Conservation (phyloP, 1,284 basidiomycete species). For the Sporisorium scitamineum region DNA sequence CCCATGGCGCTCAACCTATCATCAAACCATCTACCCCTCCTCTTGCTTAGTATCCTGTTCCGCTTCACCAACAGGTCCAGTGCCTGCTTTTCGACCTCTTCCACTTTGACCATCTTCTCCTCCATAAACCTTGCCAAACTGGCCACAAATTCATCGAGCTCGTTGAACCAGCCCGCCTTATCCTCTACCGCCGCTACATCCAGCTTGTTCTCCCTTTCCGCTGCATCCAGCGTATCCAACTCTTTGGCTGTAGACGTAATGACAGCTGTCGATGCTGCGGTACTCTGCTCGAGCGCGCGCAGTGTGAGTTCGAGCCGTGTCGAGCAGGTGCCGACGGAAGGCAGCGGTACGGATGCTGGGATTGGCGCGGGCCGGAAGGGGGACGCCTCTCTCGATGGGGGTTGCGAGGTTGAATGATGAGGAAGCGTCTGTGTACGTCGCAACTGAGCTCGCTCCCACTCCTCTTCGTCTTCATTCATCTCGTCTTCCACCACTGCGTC, state of each 20-base stretch:
- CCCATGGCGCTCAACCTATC: conserved; percentile 40
- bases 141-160: conserved; percentile 58
- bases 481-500: conserved; percentile 78
- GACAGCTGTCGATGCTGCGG: conserved; percentile 29
- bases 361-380: conserved; percentile 52
- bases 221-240: conserved; percentile 40
- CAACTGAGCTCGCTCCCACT: conserved; percentile 64
- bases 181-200: conserved; percentile 50
- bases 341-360: conserved; percentile 51
- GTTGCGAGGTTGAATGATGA: neutral
- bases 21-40: conserved; percentile 39
- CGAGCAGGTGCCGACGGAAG: conserved; percentile 52
- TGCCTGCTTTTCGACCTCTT: conserved; percentile 55
- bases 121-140: conserved; percentile 61
- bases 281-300: conserved; percentile 37
- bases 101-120: conserved; percentile 51
- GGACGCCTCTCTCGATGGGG: conserved; percentile 38
- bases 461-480: conserved; percentile 79
- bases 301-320: conserved; percentile 45
- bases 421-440: conserved; percentile 34
- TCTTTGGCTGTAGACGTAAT: conserved; percentile 25
- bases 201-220: conserved; percentile 52
- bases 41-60: conserved; percentile 26
- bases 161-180: conserved; percentile 61
- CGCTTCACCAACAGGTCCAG: conserved; percentile 36